Conservation (phyloP, 176 grass and related monocot species). For the Tillandsia fasciculata region DNA sequence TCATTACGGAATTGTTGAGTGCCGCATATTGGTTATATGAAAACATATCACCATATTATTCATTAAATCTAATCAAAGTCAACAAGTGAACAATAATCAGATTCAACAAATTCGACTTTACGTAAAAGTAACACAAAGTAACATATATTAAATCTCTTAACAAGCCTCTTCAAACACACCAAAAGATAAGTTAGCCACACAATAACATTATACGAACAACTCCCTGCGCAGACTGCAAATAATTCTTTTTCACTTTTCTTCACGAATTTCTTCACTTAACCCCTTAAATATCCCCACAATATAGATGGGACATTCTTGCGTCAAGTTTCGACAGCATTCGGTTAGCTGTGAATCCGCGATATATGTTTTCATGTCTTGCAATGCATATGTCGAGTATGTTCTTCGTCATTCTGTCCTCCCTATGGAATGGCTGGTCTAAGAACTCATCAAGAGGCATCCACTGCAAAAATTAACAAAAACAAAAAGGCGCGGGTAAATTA, state of each 20-base stretch:
- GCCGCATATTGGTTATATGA: too few relatives aligned
- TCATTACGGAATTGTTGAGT: too few relatives aligned
- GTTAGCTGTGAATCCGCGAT: constrained; percentile 24
- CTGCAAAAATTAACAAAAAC: constrained; percentile 17
- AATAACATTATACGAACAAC: neutral
- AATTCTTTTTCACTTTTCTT: neutral
- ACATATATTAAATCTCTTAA: neutral
- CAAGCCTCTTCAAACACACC: neutral
- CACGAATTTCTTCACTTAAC: neutral
- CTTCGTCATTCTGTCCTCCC: constrained; percentile 42
- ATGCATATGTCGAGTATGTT: constrained; percentile 41
- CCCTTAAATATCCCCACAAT: constrained; percentile 18
- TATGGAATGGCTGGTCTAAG: constrained; percentile 33
- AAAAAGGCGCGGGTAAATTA: neutral
- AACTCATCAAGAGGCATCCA: constrained; percentile 59
- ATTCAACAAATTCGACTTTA: too few relatives aligned
- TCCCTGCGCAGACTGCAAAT: neutral
- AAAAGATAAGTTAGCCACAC: neutral
- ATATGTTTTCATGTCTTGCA: constrained; percentile 21
- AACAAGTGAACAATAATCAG: too few relatives aligned
- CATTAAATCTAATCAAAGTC: too few relatives aligned
- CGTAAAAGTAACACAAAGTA: too few relatives aligned
- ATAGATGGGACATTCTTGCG: constrained; percentile 38
- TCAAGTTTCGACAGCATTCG: constrained; percentile 45
- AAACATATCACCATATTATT: too few relatives aligned